These are phyloP conservation scores for Pholiota molesta DNA, from an alignment of 768 basidiomycete species.

Conservation along the genomic window DNA sequence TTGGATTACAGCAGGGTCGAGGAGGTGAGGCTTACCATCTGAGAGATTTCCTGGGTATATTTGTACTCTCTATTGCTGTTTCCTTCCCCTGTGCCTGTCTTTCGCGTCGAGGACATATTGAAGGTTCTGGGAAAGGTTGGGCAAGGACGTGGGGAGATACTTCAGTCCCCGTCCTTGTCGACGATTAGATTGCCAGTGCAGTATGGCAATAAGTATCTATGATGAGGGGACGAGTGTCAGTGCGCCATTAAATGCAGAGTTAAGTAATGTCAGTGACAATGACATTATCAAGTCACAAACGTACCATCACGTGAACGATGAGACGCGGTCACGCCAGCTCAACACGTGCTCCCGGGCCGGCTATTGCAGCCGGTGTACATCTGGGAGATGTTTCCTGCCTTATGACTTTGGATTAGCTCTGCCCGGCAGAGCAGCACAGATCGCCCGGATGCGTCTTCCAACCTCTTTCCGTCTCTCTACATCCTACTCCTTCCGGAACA, in stretches of 20 bases:
- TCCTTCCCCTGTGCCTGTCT: neutral
- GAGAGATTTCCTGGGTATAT: slow-evolving; percentile 89
- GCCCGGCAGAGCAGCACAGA: slow-evolving; percentile 2
- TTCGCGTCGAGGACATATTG: neutral
- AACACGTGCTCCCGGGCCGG: too few relatives aligned
- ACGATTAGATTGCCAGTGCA: too few relatives aligned
- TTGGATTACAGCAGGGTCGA: neutral
- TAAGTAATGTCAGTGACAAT: too few relatives aligned
- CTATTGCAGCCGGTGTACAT: too few relatives aligned
- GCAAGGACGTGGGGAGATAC: too few relatives aligned
- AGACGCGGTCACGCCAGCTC: too few relatives aligned
- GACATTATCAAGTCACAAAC: too few relatives aligned
- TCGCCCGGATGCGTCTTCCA: slow-evolving; percentile 23
- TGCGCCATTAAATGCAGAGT: too few relatives aligned
- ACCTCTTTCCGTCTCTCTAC: slow-evolving; percentile 17
- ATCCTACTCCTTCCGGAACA: slow-evolving; percentile 12
- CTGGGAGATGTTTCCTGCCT: neutral
- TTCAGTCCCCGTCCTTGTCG: neutral
- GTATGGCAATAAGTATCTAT: too few relatives aligned
- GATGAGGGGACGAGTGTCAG: too few relatives aligned
- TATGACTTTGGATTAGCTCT: slow-evolving; percentile 1
- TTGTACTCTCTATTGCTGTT: slow-evolving; percentile 63
- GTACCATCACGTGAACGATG: too few relatives aligned
- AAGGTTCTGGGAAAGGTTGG: neutral
- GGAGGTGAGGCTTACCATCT: slow-evolving; percentile 65